These are phyloP conservation scores for Polymyxa betae DNA, from an alignment of 208 protist species.

Conservation along the genomic window DNA sequence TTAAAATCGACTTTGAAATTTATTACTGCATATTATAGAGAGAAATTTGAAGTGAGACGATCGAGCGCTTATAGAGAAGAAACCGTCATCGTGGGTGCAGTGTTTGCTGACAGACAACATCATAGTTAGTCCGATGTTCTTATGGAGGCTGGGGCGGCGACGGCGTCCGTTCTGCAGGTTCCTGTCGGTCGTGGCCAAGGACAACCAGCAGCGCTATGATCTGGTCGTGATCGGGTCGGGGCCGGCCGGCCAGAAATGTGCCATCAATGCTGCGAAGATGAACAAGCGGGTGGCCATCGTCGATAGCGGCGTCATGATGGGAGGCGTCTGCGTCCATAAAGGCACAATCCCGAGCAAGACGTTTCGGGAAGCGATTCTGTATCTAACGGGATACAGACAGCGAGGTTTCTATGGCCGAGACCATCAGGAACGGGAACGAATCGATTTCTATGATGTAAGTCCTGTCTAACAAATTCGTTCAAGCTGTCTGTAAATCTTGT, in stretches of 20 bases:
- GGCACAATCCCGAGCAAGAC: slow-evolving; percentile 42
- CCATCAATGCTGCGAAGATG: slow-evolving; percentile 44
- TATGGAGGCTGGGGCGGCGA: neutral
- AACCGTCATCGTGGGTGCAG: too few species aligned
- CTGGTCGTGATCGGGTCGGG: slow-evolving; percentile 41
- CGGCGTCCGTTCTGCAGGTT: neutral
- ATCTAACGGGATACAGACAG: slow-evolving; percentile 48
- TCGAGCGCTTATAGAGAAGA: too few species aligned
- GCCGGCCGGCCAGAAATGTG: slow-evolving; percentile 45
- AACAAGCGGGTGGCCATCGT: slow-evolving; percentile 22
- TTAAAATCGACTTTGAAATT: too few species aligned
- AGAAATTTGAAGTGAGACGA: too few species aligned
- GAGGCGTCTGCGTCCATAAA: slow-evolving; percentile 38
- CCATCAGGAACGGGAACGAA: slow-evolving; percentile 32
- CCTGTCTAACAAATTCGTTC: too few species aligned
- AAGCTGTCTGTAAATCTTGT: too few species aligned
- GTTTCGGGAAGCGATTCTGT: slow-evolving; percentile 41
- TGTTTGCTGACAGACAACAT: too few species aligned
- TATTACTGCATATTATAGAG: too few species aligned
- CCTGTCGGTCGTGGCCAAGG: neutral
- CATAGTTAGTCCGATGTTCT: too few species aligned
- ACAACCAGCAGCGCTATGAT: neutral
- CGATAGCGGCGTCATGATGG: neutral
- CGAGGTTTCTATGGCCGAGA: slow-evolving; percentile 28
- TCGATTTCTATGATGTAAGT: slow-evolving; percentile 18